These are phyloP conservation scores for Glomus cerebriforme DNA, from an alignment of 192 early-diverging fungal species.

Conservation along the genomic window DNA sequence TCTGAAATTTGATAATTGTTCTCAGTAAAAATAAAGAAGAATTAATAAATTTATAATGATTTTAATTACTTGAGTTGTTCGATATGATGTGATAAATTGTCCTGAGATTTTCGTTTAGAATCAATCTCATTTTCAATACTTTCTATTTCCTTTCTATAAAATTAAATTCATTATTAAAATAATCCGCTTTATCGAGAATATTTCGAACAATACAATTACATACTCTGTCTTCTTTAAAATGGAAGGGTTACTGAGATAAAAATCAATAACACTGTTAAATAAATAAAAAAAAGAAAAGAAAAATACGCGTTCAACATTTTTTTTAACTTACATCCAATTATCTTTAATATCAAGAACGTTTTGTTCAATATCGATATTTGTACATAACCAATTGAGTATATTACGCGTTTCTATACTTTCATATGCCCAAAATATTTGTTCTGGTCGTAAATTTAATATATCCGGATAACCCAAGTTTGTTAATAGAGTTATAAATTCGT, in stretches of 20 bases:
- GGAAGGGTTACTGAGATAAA: background rate
- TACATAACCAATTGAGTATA: slow-evolving; percentile 27
- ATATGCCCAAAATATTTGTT: slow-evolving; percentile 28
- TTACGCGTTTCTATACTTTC: background rate
- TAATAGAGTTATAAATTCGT: slow-evolving; percentile 8
- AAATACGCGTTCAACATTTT: background rate
- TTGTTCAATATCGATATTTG: slow-evolving; percentile 26
- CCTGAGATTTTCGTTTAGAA: background rate
- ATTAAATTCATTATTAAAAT: background rate
- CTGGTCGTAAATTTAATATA: slow-evolving; percentile 15
- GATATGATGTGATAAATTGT: background rate
- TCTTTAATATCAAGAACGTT: slow-evolving; percentile 19
- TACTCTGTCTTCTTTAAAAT: background rate
- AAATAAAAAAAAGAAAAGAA: background rate
- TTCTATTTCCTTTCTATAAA: slow-evolving; percentile 4
- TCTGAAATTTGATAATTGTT: background rate
- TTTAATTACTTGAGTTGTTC: slow-evolving; percentile 9
- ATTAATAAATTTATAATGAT: background rate
- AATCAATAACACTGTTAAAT: background rate
- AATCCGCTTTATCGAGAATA: too few species aligned
- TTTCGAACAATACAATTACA: background rate
- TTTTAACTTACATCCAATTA: slow-evolving; percentile 1
- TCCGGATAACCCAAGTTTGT: slow-evolving; percentile 15
- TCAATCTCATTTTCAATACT: slow-evolving; percentile 9
- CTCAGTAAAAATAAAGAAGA: background rate